Conservation (phyloP, 768 basidiomycete genomes). For the Trametopsis cervina region DNA sequence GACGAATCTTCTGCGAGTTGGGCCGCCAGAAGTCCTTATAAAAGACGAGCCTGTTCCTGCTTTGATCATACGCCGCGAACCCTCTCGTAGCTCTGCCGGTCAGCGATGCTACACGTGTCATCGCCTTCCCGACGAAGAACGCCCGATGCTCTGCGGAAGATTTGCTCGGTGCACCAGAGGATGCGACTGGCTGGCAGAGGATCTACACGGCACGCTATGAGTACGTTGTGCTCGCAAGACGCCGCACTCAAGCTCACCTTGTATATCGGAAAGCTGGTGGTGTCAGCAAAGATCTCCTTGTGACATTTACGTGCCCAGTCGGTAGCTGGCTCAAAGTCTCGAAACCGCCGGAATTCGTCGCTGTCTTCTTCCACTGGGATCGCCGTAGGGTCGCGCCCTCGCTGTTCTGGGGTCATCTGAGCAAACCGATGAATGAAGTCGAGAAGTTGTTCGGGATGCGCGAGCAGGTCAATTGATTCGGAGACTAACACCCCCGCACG, state of each 20-base stretch:
- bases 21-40: conserved; percentile 6
- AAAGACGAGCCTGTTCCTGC: background rate
- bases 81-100: background rate
- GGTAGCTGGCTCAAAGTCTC: background rate
- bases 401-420: background rate
- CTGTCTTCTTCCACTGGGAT: background rate
- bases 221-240: background rate
- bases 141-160: background rate
- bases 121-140: background rate
- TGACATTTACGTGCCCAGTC: background rate
- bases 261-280: background rate
- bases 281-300: background rate
- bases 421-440: conserved; percentile 2
- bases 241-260: background rate
- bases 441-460: background rate
- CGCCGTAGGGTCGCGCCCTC: background rate
- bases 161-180: background rate
- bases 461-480: background rate
- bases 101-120: background rate
- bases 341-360: background rate
- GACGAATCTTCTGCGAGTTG: background rate
- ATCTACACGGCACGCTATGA: background rate
- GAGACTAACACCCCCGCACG: conserved; percentile 1
- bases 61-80: background rate
- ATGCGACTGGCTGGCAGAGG: background rate